Evolutionary conservation across 768 basidiomycete species (phyloP), one percentile per base, ranked within the genome.

Genomic region (Suillus occidentalis): DNA sequence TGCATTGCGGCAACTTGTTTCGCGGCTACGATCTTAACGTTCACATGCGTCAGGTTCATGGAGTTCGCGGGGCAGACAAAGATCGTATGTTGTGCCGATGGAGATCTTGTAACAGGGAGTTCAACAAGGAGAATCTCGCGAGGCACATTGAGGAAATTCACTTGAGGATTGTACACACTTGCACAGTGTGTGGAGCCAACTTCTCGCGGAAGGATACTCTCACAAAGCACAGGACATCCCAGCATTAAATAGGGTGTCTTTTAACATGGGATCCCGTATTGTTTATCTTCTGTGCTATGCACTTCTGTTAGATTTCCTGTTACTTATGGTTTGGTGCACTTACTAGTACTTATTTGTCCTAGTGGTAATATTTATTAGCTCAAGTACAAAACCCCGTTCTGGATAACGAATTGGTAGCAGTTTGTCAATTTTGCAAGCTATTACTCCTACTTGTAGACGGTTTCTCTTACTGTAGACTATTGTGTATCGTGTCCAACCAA

Each of bases 61-160:
- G 40, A 2, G 12, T 59, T 25, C 2, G 5, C 1, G 57, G 57
- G 6, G 3, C 36, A 4, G 34, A 59, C 39, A 59, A 28, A 3
- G 1, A 1, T 18, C 39, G 1, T 10, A 2, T 39, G 16, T 4
- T 0, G 6, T 59, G 57, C 39, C 25, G 0, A 20, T 59, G 57
- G 57, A 1, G 28, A 1, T 3, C 18, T 18, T 59, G 58, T 20
- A 3, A 25, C 4, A 6, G 1, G 25, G 39, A 13, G 10, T 0
- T 59, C 10, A 59, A 59, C 1, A 25, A 25, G 18, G 25, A 18
- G 68, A 34, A 4, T 28, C 25, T 59, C 18, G 3, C 10, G 39
- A 40, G 75, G 1, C 74, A 75, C 14, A 50, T 77, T 1, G 68
- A 75, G 50, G 75, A 75, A 20, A 63, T 3, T 2, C 75, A 75